Evolutionary conservation across 768 basidiomycete genomes (phyloP).

Genomic region (Omphalotus guepiniiformis): DNA sequence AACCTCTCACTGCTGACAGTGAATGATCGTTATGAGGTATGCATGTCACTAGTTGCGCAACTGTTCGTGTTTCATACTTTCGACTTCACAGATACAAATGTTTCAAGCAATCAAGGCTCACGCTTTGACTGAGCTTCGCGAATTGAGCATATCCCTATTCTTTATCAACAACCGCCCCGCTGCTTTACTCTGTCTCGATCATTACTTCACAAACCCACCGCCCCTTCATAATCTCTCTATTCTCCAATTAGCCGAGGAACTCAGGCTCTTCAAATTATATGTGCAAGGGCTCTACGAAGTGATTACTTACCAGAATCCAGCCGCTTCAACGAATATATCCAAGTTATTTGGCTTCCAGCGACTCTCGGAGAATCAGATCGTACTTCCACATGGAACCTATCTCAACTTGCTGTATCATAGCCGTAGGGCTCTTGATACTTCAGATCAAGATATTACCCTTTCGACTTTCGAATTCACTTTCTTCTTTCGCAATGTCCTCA

Average conservation of each 20-base stretch:
- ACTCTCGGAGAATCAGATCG: constrained; percentile 24
- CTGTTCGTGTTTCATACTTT: not conserved
- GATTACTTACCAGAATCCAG: constrained; percentile 24
- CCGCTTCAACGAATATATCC: constrained; percentile 17
- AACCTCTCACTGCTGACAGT: constrained; percentile 5
- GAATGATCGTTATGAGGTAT: constrained; percentile 8
- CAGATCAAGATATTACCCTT: not conserved
- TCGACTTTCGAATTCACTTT: constrained; percentile 16
- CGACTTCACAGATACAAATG: constrained; percentile 17
- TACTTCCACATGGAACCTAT: constrained; percentile 6
- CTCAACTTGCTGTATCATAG: not conserved
- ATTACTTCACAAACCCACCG: constrained; percentile 28
- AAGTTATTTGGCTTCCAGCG: constrained; percentile 31
- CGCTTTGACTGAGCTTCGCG: constrained; percentile 23
- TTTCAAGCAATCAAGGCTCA: constrained; percentile 23
- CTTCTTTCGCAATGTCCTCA: constrained; percentile 21
- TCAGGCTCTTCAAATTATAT: constrained; percentile 33
- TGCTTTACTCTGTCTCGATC: constrained; percentile 41
- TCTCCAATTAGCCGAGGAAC: constrained; percentile 22
- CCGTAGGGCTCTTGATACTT: not conserved
- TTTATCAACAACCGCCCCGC: constrained; percentile 23
- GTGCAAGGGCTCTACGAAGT: constrained; percentile 26
- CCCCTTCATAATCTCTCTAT: constrained; percentile 20
- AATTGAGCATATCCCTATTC: constrained; percentile 29
- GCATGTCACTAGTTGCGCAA: not conserved